Percentiles rank a stretch among this genome's conserved stretches.
These are phyloP conservation scores for Hymenoscyphus occultus DNA, from an alignment of 2,329 filamentous ascomycete genomes.

Conservation along the genomic window DNA sequence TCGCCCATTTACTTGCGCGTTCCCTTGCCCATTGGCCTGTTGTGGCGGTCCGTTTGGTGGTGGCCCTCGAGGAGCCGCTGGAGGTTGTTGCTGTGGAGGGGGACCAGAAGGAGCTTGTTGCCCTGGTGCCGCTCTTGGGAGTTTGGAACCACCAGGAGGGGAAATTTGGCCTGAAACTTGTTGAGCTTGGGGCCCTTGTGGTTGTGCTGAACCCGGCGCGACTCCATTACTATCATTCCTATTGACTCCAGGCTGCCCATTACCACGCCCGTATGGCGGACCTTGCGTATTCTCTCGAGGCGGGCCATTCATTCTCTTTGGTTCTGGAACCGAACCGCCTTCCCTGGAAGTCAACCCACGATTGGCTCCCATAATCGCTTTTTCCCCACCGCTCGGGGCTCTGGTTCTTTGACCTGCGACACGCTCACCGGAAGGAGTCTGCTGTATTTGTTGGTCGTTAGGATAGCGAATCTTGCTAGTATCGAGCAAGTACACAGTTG, in stretches of 20 bases:
- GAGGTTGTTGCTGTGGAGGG: slow-evolving; percentile 62
- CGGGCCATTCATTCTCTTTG: slow-evolving; percentile 44
- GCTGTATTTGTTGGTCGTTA: slow-evolving; percentile 56
- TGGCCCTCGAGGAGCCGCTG: slow-evolving; percentile 43
- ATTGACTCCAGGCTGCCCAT: slow-evolving; percentile 38
- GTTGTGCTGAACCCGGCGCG: slow-evolving; percentile 34
- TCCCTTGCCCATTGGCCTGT: slow-evolving; percentile 4
- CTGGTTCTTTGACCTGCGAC: slow-evolving; percentile 38
- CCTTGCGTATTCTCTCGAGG: slow-evolving; percentile 43
- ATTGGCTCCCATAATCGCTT: slow-evolving; percentile 26
- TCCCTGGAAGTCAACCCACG: slow-evolving; percentile 33
- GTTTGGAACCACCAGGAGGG: slow-evolving; percentile 48
- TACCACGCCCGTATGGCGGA: slow-evolving; percentile 30
- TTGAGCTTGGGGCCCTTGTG: slow-evolving; percentile 48
- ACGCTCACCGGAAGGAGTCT: slow-evolving; percentile 41
- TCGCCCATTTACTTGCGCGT: slow-evolving; percentile 20
- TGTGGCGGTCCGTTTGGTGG: not conserved
- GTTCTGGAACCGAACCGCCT: slow-evolving; percentile 39
- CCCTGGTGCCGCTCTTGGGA: slow-evolving; percentile 52
- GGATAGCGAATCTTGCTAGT: slow-evolving; percentile 96
- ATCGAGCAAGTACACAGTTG: slow-evolving; percentile 86
- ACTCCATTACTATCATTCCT: slow-evolving; percentile 38
- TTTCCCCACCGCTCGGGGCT: slow-evolving; percentile 42
- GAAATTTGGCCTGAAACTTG: slow-evolving; percentile 31
- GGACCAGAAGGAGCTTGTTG: slow-evolving; percentile 61